phyloP scores from a whole-genome alignment of 805 yeast genomes.

The Metschnikowia peoriensis region DNA sequence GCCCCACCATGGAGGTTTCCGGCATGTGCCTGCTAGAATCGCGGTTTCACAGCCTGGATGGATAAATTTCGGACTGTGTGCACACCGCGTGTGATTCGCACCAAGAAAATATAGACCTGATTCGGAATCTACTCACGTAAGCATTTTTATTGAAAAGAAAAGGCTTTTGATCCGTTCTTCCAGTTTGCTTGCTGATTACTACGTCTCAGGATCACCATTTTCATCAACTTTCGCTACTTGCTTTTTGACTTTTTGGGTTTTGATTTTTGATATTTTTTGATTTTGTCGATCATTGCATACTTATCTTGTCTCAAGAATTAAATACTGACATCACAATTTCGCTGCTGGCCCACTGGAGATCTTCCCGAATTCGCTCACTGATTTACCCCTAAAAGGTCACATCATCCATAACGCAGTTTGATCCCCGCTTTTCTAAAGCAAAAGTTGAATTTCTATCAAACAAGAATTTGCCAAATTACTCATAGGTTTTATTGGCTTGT shows the following conservation, averaged over 20 bases:
- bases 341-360: background rate
- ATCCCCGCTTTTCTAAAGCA: too few relatives aligned
- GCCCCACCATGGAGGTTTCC: background rate
- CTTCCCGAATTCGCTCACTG: background rate
- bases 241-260: background rate
- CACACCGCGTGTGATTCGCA: slow-evolving; percentile 1
- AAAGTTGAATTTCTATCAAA: too few relatives aligned
- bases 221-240: background rate
- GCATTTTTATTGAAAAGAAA: background rate
- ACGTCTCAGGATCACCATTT: background rate
- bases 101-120: slow-evolving; percentile 2
- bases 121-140: background rate
- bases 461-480: too few relatives aligned
- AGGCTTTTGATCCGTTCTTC: background rate
- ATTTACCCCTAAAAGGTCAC: background rate
- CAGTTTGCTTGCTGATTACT: background rate
- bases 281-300: too few relatives aligned
- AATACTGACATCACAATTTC: background rate
- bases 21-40: background rate
- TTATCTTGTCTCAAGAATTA: background rate
- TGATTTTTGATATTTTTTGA: too few relatives aligned
- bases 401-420: too few relatives aligned
- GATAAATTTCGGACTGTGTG: background rate
- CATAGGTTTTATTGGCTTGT: background rate
- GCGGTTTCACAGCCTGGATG: background rate